phyloP scores from a whole-genome alignment of 345 rosid genomes.

The Erucastrum elatum region DNA sequence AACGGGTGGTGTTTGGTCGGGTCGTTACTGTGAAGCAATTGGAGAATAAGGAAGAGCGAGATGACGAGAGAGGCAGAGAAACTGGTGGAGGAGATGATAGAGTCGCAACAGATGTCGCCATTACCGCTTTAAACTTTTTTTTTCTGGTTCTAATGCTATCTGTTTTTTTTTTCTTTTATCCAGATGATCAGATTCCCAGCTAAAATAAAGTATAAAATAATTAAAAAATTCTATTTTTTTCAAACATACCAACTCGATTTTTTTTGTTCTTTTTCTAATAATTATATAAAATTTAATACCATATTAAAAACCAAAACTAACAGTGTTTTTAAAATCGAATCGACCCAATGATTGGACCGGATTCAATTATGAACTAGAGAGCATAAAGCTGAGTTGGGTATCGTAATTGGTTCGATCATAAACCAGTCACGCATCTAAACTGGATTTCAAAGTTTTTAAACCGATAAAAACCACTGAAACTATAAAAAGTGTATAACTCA shows the following conservation, averaged over 20 bases:
- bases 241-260: background rate
- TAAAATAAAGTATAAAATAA: background rate
- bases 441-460: too few species aligned
- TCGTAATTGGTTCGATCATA: too few species aligned
- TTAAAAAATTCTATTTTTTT: background rate
- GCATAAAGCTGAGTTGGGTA: too few species aligned
- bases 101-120: constrained; percentile 65
- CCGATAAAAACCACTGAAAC: too few species aligned
- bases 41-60: constrained; percentile 50
- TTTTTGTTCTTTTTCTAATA: background rate
- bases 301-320: background rate
- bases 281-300: background rate
- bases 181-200: background rate
- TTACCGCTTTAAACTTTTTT: constrained; percentile 24
- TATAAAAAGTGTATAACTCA: too few species aligned
- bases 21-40: constrained; percentile 17
- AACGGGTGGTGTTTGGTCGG: constrained; percentile 17
- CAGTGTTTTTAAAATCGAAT: too few species aligned
- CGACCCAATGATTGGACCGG: too few species aligned
- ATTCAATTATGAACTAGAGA: too few species aligned
- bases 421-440: too few species aligned
- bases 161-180: background rate
- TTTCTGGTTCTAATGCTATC: background rate
- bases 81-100: constrained; percentile 48
- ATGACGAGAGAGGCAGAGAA: constrained; percentile 53